Evolutionary conservation across 2,329 filamentous ascomycete species (phyloP).

Genomic region (Cytospora leucostoma): DNA sequence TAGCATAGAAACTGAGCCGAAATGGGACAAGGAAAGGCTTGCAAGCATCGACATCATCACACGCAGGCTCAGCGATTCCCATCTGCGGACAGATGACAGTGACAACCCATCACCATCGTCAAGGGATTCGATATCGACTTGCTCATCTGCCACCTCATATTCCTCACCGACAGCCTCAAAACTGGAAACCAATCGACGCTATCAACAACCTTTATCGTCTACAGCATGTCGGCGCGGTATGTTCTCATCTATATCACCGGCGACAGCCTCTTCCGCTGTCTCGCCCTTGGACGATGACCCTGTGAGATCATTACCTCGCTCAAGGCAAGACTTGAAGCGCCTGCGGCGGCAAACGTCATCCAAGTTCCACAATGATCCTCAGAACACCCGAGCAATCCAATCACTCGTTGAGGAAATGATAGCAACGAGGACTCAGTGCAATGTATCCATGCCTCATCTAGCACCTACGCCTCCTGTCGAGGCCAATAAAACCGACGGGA

Average conservation of each 20-base stretch:
- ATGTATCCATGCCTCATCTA: constrained; percentile 17
- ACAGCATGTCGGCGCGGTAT: constrained; percentile 4
- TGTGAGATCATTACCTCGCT: neutral
- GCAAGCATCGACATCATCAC: constrained; percentile 24
- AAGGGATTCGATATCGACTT: neutral
- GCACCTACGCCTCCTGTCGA: constrained; percentile 24
- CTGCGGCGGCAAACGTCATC: constrained; percentile 24
- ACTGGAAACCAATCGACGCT: neutral
- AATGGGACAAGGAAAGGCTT: neutral
- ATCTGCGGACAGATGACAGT: constrained; percentile 20
- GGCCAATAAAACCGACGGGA: constrained; percentile 16
- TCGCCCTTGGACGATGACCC: constrained; percentile 1
- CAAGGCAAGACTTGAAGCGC: constrained; percentile 14
- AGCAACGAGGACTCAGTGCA: constrained; percentile 25
- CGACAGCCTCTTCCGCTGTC: neutral
- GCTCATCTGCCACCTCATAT: constrained; percentile 1
- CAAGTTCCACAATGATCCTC: constrained; percentile 24
- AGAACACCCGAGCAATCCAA: constrained; percentile 15
- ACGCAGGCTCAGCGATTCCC: constrained; percentile 23
- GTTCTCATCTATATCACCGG: constrained; percentile 10
- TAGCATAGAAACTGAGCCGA: neutral
- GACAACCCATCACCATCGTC: constrained; percentile 11
- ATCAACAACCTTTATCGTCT: neutral
- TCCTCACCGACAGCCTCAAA: constrained; percentile 16
- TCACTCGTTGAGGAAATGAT: constrained; percentile 26